phyloP scores from a whole-genome alignment of 2,329 filamentous ascomycete species.

The Neonectria punicea region DNA sequence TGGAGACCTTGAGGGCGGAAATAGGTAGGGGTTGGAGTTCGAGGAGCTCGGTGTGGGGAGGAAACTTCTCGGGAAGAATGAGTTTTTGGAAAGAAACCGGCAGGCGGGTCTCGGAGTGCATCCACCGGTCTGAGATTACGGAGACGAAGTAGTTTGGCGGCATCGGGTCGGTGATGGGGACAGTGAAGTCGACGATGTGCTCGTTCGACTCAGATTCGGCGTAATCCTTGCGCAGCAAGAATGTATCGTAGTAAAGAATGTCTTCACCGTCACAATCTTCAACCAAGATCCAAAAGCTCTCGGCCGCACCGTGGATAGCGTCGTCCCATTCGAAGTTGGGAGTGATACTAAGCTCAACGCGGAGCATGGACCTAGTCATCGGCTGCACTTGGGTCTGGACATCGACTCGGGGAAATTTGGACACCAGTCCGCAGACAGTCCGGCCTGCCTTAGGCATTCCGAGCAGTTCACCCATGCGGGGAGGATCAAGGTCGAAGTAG shows the following conservation, averaged over 20 bases:
- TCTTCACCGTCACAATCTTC: constrained; percentile 98
- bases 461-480: constrained; percentile 93
- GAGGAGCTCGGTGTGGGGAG: constrained; percentile 89
- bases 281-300: constrained; percentile 96
- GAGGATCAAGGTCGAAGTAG: constrained; percentile 96
- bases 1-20: constrained; percentile 85
- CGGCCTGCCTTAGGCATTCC: constrained; percentile 90
- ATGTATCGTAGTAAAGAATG: constrained; percentile 93
- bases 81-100: constrained; percentile 96
- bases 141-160: constrained; percentile 99
- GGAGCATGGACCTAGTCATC: constrained; percentile 91
- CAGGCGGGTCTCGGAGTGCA: constrained; percentile 95
- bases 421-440: constrained; percentile 84
- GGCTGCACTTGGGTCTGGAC: constrained; percentile 95
- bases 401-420: constrained; percentile 93
- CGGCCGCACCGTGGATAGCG: constrained; percentile 83
- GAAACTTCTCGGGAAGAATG: constrained; percentile 93
- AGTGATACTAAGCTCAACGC: constrained; percentile 88
- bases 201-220: constrained; percentile 87
- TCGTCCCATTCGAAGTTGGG: constrained; percentile 98
- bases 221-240: constrained; percentile 90
- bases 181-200: constrained; percentile 95
- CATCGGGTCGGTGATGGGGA: constrained; percentile 97
- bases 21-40: constrained; percentile 93
- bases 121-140: constrained; percentile 94